A percentile compares a stretch with the other conserved stretches of the same genome.
Evolutionary conservation across 2,329 filamentous ascomycete genomes (phyloP).

Genomic region (Talaromyces sp.): DNA sequence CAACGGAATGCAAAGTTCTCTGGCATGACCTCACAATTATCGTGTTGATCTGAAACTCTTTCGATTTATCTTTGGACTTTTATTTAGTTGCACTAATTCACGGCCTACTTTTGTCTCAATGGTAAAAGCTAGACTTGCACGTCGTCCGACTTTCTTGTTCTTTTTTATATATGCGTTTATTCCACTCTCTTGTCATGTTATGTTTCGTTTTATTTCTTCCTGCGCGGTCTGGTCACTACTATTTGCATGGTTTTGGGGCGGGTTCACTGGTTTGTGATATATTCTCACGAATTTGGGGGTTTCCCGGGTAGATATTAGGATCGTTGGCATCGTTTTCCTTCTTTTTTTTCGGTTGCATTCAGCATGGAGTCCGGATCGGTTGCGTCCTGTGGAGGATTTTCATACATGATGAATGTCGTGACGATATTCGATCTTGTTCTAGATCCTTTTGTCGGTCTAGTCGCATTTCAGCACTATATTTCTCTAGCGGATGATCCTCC

Average conservation of each 20-base stretch:
- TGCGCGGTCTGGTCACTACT: conserved; percentile 11
- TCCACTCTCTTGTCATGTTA: conserved; percentile 4
- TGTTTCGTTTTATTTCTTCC: conserved; percentile 6
- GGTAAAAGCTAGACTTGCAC: neutral
- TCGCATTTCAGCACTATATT: neutral
- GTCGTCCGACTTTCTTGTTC: neutral
- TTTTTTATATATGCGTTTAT: conserved; percentile 5
- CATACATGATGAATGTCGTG: conserved; percentile 11
- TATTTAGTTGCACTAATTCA: neutral
- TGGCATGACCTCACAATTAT: conserved; percentile 17
- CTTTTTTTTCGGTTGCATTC: conserved; percentile 18
- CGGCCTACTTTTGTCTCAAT: neutral
- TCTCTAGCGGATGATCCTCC: neutral
- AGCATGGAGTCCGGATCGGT: conserved; percentile 20
- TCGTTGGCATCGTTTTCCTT: neutral
- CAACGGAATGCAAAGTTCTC: conserved; percentile 28
- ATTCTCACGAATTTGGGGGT: neutral
- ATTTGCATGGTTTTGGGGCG: conserved; percentile 7
- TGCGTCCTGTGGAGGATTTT: conserved; percentile 12
- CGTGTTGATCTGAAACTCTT: neutral
- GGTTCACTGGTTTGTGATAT: conserved; percentile 12
- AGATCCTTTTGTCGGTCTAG: neutral
- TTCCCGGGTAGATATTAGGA: neutral
- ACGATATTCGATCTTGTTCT: neutral
- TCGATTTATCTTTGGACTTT: neutral